Evolutionary conservation across 225 moss, liverwort and hornwort species (phyloP).

Genomic region (Thuidium tamariscinum): DNA sequence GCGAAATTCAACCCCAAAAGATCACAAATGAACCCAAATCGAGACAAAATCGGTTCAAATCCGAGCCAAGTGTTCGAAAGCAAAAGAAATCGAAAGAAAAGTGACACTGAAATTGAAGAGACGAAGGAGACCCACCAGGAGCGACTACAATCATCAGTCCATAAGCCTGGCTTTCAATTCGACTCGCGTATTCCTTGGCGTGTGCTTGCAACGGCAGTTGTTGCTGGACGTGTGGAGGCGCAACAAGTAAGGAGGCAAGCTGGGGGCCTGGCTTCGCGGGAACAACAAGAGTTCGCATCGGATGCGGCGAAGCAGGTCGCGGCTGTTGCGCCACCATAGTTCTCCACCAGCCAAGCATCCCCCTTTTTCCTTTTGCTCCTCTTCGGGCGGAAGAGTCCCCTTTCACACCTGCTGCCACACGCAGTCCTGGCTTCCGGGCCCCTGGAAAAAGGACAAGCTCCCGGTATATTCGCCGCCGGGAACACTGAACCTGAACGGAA

Average conservation of each 20-base stretch:
- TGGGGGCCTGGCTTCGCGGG: background rate
- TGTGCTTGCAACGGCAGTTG: background rate
- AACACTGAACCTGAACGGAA: background rate
- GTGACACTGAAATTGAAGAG: background rate
- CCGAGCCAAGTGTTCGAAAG: too few species aligned
- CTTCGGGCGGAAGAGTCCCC: background rate
- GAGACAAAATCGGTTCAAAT: background rate
- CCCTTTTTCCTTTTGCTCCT: background rate
- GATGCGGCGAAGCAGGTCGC: background rate
- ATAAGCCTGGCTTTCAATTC: background rate
- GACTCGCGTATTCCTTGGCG: background rate
- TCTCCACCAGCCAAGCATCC: background rate
- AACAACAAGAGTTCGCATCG: background rate
- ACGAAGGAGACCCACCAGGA: background rate
- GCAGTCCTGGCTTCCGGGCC: background rate
- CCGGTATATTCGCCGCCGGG: background rate
- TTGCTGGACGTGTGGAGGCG: background rate
- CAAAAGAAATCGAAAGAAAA: background rate
- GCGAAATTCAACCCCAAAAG: background rate
- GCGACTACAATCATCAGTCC: background rate
- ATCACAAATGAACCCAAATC: background rate
- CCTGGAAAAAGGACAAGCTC: background rate
- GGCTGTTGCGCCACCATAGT: background rate
- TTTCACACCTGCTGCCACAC: background rate
- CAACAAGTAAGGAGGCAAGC: background rate